Conservation (phyloP, 1,284 basidiomycete species). For the Cerioporus squamosus region DNA sequence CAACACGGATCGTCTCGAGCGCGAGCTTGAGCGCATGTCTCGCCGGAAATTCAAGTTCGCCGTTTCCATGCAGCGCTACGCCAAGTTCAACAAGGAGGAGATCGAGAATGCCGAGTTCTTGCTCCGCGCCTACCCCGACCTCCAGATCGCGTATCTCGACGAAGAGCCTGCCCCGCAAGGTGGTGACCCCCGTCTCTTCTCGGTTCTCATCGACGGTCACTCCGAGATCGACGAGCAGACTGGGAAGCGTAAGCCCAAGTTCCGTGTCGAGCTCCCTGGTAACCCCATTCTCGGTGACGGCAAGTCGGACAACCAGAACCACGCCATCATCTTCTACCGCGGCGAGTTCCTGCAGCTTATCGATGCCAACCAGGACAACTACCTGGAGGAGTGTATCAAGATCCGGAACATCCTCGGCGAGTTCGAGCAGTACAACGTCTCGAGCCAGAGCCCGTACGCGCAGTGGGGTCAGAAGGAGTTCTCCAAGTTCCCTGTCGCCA, state of each 20-base stretch:
- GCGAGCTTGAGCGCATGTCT: slow-evolving; percentile 96
- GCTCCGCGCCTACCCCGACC: slow-evolving; percentile 95
- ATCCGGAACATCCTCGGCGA: slow-evolving; percentile 97
- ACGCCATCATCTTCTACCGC: slow-evolving; percentile 98
- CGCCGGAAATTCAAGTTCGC: slow-evolving; percentile 99
- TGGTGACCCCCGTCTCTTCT: slow-evolving; percentile 90
- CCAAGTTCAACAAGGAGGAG: slow-evolving; percentile 99
- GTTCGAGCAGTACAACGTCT: slow-evolving; percentile 95
- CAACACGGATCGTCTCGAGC: slow-evolving; percentile 96
- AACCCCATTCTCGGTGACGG: slow-evolving; percentile 99
- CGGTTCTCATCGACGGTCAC: slow-evolving; percentile 95
- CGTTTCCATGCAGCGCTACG: slow-evolving; percentile 99
- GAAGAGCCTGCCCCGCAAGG: slow-evolving; percentile 93
- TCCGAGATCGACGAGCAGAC: slow-evolving; percentile 92
- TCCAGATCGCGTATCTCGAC: slow-evolving; percentile 98
- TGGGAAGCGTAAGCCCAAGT: slow-evolving; percentile 95
- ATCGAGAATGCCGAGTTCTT: slow-evolving; percentile 99
- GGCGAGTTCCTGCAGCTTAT: slow-evolving; percentile 99
- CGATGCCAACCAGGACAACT: slow-evolving; percentile 99
- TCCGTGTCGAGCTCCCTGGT: slow-evolving; percentile 96
- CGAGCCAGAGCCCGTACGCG: slow-evolving; percentile 94
- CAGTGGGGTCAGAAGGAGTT: slow-evolving; percentile 94
- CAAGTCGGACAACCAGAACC: slow-evolving; percentile 99
- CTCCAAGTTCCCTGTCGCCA: slow-evolving; percentile 90
- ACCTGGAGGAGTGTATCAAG: slow-evolving; percentile 99